A percentile compares a stretch with the other conserved stretches of the same genome.
phyloP scores from a whole-genome alignment of 306 rosid genomes.

The Dryas drummondii region DNA sequence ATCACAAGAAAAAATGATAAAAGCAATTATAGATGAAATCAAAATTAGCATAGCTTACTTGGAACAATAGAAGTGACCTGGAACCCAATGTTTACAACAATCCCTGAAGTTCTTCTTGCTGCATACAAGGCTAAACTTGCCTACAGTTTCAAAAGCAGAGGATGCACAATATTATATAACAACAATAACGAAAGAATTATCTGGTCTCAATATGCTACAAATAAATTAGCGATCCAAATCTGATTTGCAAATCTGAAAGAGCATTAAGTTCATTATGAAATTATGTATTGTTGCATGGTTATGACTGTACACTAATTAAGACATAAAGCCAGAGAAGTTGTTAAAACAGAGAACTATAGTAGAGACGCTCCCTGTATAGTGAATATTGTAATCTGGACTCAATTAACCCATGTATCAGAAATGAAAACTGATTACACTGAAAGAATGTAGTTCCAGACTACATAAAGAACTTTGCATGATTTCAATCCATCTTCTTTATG shows the following conservation, averaged over 20 bases:
- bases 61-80: constrained; percentile 90
- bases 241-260: not conserved
- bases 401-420: not conserved
- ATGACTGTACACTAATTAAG: too few relatives aligned
- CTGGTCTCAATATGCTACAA: not conserved
- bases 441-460: not conserved
- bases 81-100: constrained; percentile 89
- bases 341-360: too few relatives aligned
- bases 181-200: not conserved
- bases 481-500: not conserved
- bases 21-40: not conserved
- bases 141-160: constrained; percentile 45
- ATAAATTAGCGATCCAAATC: not conserved
- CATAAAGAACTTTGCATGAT: not conserved
- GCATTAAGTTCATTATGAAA: too few relatives aligned
- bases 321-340: too few relatives aligned
- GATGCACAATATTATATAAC: constrained; percentile 16
- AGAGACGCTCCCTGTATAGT: not conserved
- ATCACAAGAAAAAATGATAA: not conserved
- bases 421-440: not conserved
- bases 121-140: constrained; percentile 87
- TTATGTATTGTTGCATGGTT: too few relatives aligned
- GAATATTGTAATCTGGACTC: not conserved
- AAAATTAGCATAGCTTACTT: constrained; percentile 54
- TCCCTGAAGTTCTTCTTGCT: constrained; percentile 80